Evolutionary conservation across 2,329 filamentous ascomycete genomes (phyloP), one percentile per base, ranked within the genome.

Genomic region (Xenoacremonium recifei): DNA sequence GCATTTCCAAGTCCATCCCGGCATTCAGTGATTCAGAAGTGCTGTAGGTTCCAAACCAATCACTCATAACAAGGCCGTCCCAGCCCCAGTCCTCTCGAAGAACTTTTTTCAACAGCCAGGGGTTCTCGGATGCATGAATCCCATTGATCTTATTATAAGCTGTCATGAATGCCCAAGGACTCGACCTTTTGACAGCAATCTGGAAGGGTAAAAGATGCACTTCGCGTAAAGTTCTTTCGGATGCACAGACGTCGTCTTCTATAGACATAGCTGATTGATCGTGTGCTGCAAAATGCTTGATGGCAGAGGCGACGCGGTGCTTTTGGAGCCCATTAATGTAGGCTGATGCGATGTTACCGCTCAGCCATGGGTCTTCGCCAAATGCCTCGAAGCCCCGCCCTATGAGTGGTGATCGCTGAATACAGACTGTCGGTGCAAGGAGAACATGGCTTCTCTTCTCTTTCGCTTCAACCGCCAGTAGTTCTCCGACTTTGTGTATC

Each of bases 391-490:
- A 70, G 10, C 65, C 65, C 39, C 67, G 58, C 18, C 67, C 67
- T 6, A 65, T 62, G 2, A 70, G 52, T 0, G 67, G 67, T 6
- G 62, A 67, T 6, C 67, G 59, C 21, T 68, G 65, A 20, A 69
- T 63, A 47, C 63, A 71, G 16, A 72, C 47, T 0, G 54, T 57
- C 2, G 52, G 50, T 1, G 47, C 50, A 1, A 53, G 71, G 49
- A 85, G 77, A 9, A 87, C 75, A 54, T 88, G 82, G 9, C 84
- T 74, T 40, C 84, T 84, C 64, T 89, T 89, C 40, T 45, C 45
- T 10, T 49, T 53, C 0, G 57, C 49, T 32, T 65, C 82, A 15
- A 77, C 71, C 10, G 73, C 80, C 47, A 85, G 72, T 10, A 80
- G 63, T 11, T 69, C 63, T 13, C 81, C 82, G 13, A 81, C 69